Base-by-base conservation (phyloP, 495 filamentous ascomycete genomes). In the Thozetella sp. region DNA sequence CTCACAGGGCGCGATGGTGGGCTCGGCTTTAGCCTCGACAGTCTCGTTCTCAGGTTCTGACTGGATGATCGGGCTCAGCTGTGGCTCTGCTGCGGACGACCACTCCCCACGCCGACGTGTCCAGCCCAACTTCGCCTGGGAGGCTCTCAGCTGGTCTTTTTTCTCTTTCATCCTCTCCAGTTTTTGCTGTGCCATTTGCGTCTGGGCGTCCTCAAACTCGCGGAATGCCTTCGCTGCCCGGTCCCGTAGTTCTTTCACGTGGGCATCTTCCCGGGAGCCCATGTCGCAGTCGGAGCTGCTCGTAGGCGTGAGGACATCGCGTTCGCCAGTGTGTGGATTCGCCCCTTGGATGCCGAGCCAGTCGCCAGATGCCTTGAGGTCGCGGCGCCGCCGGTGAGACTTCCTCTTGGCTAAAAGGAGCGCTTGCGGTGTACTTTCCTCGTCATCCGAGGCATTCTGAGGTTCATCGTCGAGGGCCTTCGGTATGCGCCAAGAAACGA, bases 311-410 rank as follows among this genome's bases (percentile, higher is more conserved):
- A 80, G 64, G 6, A 76, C 65, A 30, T 83, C 74, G 56, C 71
- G 75, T 60, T 72, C 67, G 1, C 82, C 80, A n/a, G 80, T 84
- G 48, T 75, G 67, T 12, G 82, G 81, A 58, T 85, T 83, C n/a
- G 76, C 75, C 20, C 82, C 81, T 59, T 80, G 80, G 13, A 83
- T 78, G 12, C 82, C 81, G 12, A 84, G 71, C 66, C 76, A 85
- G 59, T 85, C 82, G 17, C 80, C 77, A 54, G 78, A 80, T 55
- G 77, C 71, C 43, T 72, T 74, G 25, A 80, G 58, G 17, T 51
- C 71, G 34, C 65, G 72, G 4, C 78, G 76, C 45, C 66, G 69
- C n/a, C 60, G 67, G 19, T 76, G 72, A 17, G 57, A 61, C 45
- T 70, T 68, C 51, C 79, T 74, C 59, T 76, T 77, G 10, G 68